These are phyloP conservation scores for Acidiella bohemica DNA, from an alignment of 495 filamentous ascomycete species.

Conservation along the genomic window DNA sequence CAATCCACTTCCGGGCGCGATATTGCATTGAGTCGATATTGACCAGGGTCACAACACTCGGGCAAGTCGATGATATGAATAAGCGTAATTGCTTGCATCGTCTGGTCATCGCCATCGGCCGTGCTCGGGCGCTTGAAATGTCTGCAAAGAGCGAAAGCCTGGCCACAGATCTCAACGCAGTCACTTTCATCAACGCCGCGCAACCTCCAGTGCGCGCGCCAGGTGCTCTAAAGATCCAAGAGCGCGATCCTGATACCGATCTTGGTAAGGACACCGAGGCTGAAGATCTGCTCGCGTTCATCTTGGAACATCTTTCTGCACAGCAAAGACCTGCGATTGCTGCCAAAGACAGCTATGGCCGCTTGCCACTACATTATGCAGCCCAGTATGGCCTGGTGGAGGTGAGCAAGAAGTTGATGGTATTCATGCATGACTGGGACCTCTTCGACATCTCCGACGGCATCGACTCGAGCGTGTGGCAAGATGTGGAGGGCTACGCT, in stretches of 20 bases:
- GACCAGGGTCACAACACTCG: conserved; percentile 48
- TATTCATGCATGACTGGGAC: conserved; percentile 75
- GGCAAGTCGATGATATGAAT: conserved; percentile 86
- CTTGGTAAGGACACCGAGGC: conserved; percentile 58
- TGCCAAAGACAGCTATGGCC: conserved; percentile 62
- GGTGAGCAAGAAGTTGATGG: conserved; percentile 76
- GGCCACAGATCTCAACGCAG: conserved; percentile 9
- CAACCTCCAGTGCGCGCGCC: conserved; percentile 53
- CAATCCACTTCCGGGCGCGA: conserved; percentile 58
- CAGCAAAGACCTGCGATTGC: conserved; percentile 56
- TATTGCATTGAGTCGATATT: conserved; percentile 57
- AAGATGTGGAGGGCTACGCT: conserved; percentile 82
- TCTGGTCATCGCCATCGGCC: conserved; percentile 76
- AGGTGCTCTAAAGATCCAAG: conserved; percentile 35
- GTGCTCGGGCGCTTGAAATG: conserved; percentile 50
- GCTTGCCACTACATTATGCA: conserved; percentile 85
- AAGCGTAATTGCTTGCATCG: conserved; percentile 86
- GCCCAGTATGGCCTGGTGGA: conserved; percentile 86
- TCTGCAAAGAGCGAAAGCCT: conserved; percentile 4
- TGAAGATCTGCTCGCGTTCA: conserved; percentile 56
- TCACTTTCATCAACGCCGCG: conserved; percentile 33
- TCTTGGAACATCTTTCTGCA: conserved; percentile 57
- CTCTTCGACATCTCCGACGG: conserved; percentile 72
- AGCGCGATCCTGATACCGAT: conserved; percentile 34
- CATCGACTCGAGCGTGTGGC: conserved; percentile 75